Conservation (phyloP, 208 protist species). For the Acanthamoeba sp. region DNA sequence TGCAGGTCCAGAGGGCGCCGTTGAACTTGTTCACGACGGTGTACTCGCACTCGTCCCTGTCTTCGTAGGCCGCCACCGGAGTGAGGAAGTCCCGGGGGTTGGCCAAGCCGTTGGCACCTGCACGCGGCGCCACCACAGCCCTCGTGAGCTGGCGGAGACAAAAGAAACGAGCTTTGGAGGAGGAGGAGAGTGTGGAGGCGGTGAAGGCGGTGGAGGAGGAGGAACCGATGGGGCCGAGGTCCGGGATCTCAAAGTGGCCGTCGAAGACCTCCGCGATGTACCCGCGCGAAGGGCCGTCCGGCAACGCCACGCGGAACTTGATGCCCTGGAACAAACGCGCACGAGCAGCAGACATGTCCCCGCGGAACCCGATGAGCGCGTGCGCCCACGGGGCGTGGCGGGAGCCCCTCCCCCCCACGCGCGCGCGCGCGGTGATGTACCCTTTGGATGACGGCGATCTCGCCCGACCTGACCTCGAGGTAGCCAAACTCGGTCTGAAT, state of each 20-base stretch:
- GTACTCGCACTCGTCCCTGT: constrained; percentile 79
- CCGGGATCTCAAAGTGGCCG: constrained; percentile 92
- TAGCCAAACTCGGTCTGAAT: constrained; percentile 92
- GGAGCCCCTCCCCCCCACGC: no score
- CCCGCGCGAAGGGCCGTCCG: constrained; percentile 84
- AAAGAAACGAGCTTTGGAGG: no score
- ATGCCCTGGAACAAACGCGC: constrained; percentile 85
- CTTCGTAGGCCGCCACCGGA: constrained; percentile 91
- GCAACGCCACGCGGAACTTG: constrained; percentile 87
- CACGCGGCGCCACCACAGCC: no score
- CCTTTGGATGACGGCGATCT: constrained; percentile 91
- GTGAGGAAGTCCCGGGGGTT: constrained; percentile 93
- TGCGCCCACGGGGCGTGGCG: no score
- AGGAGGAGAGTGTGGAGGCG: neutral
- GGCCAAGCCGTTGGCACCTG: constrained; percentile 93
- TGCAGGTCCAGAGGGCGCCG: constrained; percentile 85
- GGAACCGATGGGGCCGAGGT: constrained; percentile 93
- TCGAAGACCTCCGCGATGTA: constrained; percentile 93
- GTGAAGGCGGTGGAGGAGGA: neutral
- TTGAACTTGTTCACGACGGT: constrained; percentile 89
- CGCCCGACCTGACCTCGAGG: constrained; percentile 89
- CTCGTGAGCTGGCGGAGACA: neutral
- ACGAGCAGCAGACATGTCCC: neutral
- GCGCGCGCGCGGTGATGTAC: neutral
- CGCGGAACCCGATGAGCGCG: no score